Conservation (phyloP, 176 grass and related monocot species). For the Rhynchospora tenuis region DNA sequence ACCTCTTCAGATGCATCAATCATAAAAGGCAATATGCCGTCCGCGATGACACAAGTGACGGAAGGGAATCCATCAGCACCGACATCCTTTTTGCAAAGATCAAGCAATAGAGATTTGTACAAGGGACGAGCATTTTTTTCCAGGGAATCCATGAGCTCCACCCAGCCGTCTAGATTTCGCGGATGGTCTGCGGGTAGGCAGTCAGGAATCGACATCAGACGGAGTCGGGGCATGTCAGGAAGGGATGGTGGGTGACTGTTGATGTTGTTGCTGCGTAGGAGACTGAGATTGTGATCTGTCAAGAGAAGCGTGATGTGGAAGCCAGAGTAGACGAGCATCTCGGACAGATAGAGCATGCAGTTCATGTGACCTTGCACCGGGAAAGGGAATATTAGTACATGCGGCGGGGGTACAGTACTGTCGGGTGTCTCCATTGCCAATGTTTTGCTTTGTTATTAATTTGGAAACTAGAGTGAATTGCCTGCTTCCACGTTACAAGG, state of each 20-base stretch:
- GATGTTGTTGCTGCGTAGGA: background rate
- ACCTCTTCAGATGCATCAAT: background rate
- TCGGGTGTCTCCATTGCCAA: background rate
- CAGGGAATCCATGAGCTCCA: slow-evolving; percentile 17
- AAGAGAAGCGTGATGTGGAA: background rate
- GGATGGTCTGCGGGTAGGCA: slow-evolving; percentile 15
- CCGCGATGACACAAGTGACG: background rate
- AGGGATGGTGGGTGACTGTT: background rate
- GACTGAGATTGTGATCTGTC: background rate
- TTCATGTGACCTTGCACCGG: background rate
- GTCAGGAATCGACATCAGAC: slow-evolving; percentile 15
- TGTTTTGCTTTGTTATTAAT: background rate
- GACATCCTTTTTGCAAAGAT: background rate
- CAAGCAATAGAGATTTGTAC: slow-evolving; percentile 23
- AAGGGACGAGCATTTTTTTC: background rate
- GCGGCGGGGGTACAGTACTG: background rate
- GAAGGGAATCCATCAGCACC: background rate
- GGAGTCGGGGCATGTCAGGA: background rate
- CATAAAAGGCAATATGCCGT: background rate
- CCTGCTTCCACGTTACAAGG: too few relatives aligned
- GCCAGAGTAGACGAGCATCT: background rate
- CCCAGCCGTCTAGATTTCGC: background rate
- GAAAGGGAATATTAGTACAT: background rate
- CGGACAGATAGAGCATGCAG: background rate
- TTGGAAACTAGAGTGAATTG: too few relatives aligned